These are phyloP conservation scores for Geotrichum candidum DNA, from an alignment of 1,139 yeast species.

Conservation along the genomic window DNA sequence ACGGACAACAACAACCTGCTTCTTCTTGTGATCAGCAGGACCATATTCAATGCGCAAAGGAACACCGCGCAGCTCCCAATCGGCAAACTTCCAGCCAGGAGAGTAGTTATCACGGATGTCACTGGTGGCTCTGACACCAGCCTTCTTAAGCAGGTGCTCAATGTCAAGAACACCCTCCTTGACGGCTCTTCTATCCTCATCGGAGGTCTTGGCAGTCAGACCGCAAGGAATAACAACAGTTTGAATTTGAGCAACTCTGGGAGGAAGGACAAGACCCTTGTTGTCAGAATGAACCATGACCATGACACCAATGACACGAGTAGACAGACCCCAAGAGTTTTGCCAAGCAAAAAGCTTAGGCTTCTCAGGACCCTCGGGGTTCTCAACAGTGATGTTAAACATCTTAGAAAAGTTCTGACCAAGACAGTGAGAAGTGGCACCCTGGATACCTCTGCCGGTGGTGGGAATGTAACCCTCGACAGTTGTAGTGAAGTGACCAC, in stretches of 20 bases:
- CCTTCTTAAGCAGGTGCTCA: slow-evolving; percentile 47
- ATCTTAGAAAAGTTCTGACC: slow-evolving; percentile 98
- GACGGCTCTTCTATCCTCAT: slow-evolving; percentile 65
- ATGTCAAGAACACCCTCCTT: slow-evolving; percentile 63
- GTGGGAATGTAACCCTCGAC: slow-evolving; percentile 96
- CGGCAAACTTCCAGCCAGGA: slow-evolving; percentile 98
- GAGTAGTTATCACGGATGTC: slow-evolving; percentile 93
- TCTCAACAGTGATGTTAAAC: slow-evolving; percentile 93
- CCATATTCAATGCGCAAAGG: slow-evolving; percentile 94
- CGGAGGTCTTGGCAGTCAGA: slow-evolving; percentile 76
- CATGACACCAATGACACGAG: slow-evolving; percentile 99
- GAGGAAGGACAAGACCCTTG: slow-evolving; percentile 96
- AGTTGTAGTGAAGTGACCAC: slow-evolving; percentile 93
- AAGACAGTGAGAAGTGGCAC: slow-evolving; percentile 95
- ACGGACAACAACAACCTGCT: slow-evolving; percentile 81
- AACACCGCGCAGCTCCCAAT: slow-evolving; percentile 93
- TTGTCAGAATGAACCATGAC: slow-evolving; percentile 98
- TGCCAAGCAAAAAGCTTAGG: slow-evolving; percentile 88
- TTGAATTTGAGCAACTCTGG: slow-evolving; percentile 90
- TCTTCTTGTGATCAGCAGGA: slow-evolving; percentile 82
- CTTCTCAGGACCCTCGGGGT: slow-evolving; percentile 70
- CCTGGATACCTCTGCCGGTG: slow-evolving; percentile 99
- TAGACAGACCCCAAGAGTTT: slow-evolving; percentile 98
- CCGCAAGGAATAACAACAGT: slow-evolving; percentile 94
- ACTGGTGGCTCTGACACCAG: slow-evolving; percentile 63